Evolutionary conservation across 345 rosid species (phyloP).

Genomic region (Heritiera fomes): DNA sequence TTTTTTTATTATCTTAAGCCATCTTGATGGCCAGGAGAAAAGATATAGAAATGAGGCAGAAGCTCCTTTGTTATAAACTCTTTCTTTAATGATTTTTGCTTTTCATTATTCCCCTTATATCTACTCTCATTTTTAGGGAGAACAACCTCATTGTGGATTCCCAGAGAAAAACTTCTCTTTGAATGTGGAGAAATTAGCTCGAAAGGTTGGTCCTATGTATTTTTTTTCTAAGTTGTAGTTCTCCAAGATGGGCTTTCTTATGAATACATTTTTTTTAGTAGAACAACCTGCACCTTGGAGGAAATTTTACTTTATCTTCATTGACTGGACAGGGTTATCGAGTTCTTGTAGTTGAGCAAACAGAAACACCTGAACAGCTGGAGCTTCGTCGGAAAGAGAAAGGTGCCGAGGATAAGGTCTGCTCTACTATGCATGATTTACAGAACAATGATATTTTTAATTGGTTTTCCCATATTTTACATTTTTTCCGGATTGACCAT

Average conservation of each 20-base stretch:
- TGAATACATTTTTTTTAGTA: constrained; percentile 19
- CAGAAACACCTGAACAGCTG: constrained; percentile 96
- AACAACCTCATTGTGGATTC: constrained; percentile 99
- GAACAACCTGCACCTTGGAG: constrained; percentile 11
- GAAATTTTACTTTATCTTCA: constrained; percentile 29
- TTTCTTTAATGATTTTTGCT: background rate
- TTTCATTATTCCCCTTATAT: background rate
- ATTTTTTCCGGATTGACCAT: background rate
- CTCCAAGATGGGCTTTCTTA: constrained; percentile 1
- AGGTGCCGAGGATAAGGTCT: constrained; percentile 93
- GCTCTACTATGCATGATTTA: constrained; percentile 19
- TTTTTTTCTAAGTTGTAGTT: constrained; percentile 19
- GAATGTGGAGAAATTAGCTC: constrained; percentile 87
- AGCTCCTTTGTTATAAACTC: constrained; percentile 5
- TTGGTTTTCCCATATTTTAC: background rate
- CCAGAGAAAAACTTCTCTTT: constrained; percentile 90
- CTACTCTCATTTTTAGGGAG: constrained; percentile 57
- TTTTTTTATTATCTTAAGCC: background rate
- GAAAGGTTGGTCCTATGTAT: constrained; percentile 59
- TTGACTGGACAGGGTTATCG: constrained; percentile 77
- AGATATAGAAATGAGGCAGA: background rate
- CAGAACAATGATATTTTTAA: constrained; percentile 9
- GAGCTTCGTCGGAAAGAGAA: constrained; percentile 86
- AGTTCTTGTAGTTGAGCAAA: constrained; percentile 95
- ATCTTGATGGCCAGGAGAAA: background rate